A percentile compares a stretch with the other conserved stretches of the same genome.
phyloP scores from a whole-genome alignment of 768 basidiomycete species.

The Coprinopsis cinerea region DNA sequence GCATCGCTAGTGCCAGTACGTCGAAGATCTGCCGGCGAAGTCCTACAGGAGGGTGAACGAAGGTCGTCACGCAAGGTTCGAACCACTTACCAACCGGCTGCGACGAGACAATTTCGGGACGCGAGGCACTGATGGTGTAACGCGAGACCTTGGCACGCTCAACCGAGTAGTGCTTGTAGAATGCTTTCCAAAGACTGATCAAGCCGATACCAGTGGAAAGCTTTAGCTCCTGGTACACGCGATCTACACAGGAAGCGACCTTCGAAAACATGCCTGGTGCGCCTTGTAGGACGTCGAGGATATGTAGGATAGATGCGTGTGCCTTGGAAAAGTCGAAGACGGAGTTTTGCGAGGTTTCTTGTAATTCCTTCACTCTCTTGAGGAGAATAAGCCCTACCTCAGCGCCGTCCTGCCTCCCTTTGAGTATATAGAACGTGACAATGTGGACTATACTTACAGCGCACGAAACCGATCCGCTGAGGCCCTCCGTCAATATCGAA shows the following conservation, averaged over 20 bases:
- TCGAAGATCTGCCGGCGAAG: slow-evolving; percentile 37
- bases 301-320: slow-evolving; percentile 18
- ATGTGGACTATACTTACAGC: background rate
- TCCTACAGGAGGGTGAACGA: slow-evolving; percentile 18
- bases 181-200: slow-evolving; percentile 57
- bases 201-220: slow-evolving; percentile 70
- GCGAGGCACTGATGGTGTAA: no score
- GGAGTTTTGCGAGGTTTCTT: slow-evolving; percentile 28
- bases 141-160: no score
- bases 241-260: slow-evolving; percentile 26
- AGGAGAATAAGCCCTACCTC: slow-evolving; percentile 32
- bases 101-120: no score
- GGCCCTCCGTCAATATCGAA: background rate
- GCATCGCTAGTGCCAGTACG: slow-evolving; percentile 31
- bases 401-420: slow-evolving; percentile 23
- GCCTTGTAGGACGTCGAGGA: slow-evolving; percentile 29
- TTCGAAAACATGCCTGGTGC: slow-evolving; percentile 27
- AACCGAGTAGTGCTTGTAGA: no score
- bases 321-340: slow-evolving; percentile 45
- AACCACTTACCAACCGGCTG: no score
- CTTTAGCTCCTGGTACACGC: slow-evolving; percentile 44
- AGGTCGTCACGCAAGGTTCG: no score
- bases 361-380: slow-evolving; percentile 35
- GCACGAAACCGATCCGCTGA: background rate
- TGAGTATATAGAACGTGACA: background rate